These are phyloP conservation scores for Smithsoniella earleae DNA, from an alignment of 163 green algal genomes.

Conservation along the genomic window DNA sequence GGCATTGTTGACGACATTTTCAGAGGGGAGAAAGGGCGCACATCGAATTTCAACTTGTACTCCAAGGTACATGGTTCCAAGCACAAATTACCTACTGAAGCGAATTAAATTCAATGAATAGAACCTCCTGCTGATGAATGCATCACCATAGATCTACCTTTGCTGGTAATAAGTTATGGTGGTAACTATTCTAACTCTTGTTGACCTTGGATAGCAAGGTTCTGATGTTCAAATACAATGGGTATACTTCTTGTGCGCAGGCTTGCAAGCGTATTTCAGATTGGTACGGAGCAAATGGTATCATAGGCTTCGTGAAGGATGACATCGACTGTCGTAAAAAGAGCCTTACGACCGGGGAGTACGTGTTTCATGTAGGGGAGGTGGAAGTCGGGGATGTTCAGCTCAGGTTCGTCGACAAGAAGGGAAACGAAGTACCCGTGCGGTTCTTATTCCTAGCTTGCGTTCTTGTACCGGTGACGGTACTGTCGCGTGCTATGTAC, in stretches of 20 bases:
- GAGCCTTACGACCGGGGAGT: slow-evolving; percentile 27
- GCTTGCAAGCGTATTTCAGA: slow-evolving; percentile 2
- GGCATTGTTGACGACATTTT: slow-evolving; percentile 23
- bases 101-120: too few species aligned
- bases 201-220: too few species aligned
- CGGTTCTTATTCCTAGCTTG: not conserved
- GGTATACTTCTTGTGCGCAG: too few species aligned
- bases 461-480: not conserved
- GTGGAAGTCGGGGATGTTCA: slow-evolving; percentile 4
- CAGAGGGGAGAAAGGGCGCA: not conserved
- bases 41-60: slow-evolving; percentile 23
- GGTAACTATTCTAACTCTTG: too few species aligned
- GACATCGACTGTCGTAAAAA: slow-evolving; percentile 26
- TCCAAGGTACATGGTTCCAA: too few species aligned
- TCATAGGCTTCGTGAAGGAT: slow-evolving; percentile 18
- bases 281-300: slow-evolving; percentile 9
- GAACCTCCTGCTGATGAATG: too few species aligned
- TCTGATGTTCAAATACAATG: too few species aligned
- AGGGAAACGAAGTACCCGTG: slow-evolving; percentile 16
- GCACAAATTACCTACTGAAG: too few species aligned
- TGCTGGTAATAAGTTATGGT: too few species aligned
- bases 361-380: slow-evolving; percentile 25
- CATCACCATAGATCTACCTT: too few species aligned
- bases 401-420: slow-evolving; percentile 28
- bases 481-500: not conserved